These are phyloP conservation scores for Akebia trifoliata DNA, from an alignment of 164 flowering plant genomes.

Conservation along the genomic window DNA sequence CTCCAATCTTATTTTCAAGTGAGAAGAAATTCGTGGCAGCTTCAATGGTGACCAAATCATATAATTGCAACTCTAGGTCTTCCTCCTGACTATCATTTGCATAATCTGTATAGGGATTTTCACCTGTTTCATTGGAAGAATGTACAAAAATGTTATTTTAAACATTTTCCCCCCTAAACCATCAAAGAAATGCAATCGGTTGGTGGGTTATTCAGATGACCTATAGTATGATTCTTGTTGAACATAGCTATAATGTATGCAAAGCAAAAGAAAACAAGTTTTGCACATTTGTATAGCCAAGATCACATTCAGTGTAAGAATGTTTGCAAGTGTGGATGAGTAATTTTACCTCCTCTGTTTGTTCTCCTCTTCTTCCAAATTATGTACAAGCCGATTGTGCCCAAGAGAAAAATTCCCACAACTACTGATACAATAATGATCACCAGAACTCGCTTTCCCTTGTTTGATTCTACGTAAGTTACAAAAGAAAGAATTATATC, in stretches of 20 bases:
- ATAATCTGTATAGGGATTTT: neutral
- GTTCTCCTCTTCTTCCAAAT: slow-evolving; percentile 7
- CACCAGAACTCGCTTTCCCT: neutral
- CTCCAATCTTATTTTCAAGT: slow-evolving; percentile 1
- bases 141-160: no score
- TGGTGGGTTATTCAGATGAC: neutral
- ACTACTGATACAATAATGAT: neutral
- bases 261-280: neutral
- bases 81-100: slow-evolving; percentile 3
- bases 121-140: no score
- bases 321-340: neutral
- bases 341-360: neutral
- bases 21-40: slow-evolving; percentile 2
- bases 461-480: no score
- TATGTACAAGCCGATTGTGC: neutral
- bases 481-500: no score
- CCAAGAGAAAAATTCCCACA: slow-evolving; percentile 6
- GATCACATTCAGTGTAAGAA: neutral
- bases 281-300: neutral
- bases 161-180: no score
- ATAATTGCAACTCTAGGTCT: slow-evolving; percentile 1
- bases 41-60: neutral
- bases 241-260: neutral
- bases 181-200: no score
- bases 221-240: neutral